Evolutionary conservation across 2,329 filamentous ascomycete species (phyloP).

Genomic region (Hyphodiscus sp.): DNA sequence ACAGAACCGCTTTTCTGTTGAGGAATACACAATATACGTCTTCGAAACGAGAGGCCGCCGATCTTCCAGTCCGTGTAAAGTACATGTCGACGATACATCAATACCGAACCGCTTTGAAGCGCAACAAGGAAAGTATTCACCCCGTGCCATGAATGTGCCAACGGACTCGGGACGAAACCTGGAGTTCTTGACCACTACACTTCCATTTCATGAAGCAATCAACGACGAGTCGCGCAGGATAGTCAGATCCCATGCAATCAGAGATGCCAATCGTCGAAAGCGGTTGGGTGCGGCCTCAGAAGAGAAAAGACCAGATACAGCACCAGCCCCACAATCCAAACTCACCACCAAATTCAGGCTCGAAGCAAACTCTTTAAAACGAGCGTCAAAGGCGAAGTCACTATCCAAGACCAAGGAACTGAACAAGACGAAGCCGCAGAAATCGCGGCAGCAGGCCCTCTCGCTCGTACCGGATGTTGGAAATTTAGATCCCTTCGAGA

Average conservation of each 20-base stretch:
- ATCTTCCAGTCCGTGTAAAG: too few species aligned
- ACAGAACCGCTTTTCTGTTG: too few species aligned
- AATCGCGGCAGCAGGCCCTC: not conserved
- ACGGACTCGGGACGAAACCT: not conserved
- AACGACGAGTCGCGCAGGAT: not conserved
- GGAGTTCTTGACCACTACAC: not conserved
- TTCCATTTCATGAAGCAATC: not conserved
- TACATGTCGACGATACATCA: too few species aligned
- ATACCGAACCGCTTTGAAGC: not conserved
- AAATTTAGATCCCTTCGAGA: conserved; percentile 5
- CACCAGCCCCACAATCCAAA: not conserved
- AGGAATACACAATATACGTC: too few species aligned
- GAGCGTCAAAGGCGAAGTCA: not conserved
- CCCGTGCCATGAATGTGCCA: not conserved
- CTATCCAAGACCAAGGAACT: not conserved
- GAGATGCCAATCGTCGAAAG: conserved; percentile 1
- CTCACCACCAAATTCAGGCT: not conserved
- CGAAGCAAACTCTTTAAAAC: not conserved
- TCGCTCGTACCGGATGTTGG: not conserved
- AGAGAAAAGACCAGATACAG: not conserved
- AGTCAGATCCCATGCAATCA: not conserved
- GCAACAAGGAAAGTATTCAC: not conserved
- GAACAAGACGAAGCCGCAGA: not conserved
- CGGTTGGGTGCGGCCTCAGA: not conserved
- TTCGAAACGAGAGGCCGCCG: too few species aligned